These are phyloP conservation scores for Pleomassaria siparia DNA, from an alignment of 2,329 filamentous ascomycete species.

Conservation along the genomic window DNA sequence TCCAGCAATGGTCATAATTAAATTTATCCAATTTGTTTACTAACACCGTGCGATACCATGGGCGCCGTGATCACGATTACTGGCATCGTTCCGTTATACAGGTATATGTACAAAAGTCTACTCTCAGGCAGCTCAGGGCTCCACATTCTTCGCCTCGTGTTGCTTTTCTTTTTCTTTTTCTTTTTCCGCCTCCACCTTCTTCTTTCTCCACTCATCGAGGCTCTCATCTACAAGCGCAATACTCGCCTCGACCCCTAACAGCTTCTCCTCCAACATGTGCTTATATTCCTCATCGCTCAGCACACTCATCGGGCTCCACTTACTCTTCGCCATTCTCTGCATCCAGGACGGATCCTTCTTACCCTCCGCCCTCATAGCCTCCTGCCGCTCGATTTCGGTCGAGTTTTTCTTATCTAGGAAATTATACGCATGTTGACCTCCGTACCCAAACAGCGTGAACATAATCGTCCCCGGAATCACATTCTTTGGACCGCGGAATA, in stretches of 20 bases:
- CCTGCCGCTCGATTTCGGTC: slow-evolving; percentile 38
- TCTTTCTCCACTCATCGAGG: slow-evolving; percentile 56
- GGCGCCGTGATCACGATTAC: too few relatives aligned
- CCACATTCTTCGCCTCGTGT: neutral
- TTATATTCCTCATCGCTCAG: slow-evolving; percentile 74
- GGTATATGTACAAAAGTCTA: too few relatives aligned
- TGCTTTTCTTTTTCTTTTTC: neutral
- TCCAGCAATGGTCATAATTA: too few relatives aligned
- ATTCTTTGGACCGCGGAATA: slow-evolving; percentile 50
- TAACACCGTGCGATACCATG: too few relatives aligned
- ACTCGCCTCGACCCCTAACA: slow-evolving; percentile 71
- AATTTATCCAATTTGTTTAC: too few relatives aligned
- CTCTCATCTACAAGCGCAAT: slow-evolving; percentile 78
- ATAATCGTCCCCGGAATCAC: slow-evolving; percentile 60
- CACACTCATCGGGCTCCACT: slow-evolving; percentile 70
- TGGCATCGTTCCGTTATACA: too few relatives aligned
- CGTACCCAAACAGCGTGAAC: slow-evolving; percentile 59
- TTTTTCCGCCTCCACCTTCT: slow-evolving; percentile 23
- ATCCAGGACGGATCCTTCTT: slow-evolving; percentile 46
- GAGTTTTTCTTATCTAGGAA: slow-evolving; percentile 51
- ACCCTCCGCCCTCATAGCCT: slow-evolving; percentile 20
- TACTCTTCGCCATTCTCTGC: slow-evolving; percentile 59
- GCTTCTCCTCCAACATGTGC: slow-evolving; percentile 68
- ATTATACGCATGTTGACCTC: slow-evolving; percentile 60
- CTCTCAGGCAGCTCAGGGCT: neutral